These are phyloP conservation scores for Auriscalpium vulgare DNA, from an alignment of 768 basidiomycete species.

Conservation along the genomic window DNA sequence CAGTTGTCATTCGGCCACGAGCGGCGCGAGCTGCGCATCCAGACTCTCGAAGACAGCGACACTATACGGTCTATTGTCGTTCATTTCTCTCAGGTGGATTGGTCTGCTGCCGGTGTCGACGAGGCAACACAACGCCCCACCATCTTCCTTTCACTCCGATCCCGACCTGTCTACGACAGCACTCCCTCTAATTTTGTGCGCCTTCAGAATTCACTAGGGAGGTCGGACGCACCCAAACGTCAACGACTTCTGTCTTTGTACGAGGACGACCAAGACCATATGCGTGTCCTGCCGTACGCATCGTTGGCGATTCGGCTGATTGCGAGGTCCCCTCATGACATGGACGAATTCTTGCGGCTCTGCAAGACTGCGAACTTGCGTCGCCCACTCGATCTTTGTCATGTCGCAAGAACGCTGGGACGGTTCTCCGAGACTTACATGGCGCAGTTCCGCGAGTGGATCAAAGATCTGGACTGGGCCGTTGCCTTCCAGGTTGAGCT, in stretches of 20 bases:
- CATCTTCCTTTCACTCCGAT: constrained; percentile 36
- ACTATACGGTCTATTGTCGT: constrained; percentile 33
- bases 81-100: constrained; percentile 35
- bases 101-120: constrained; percentile 29
- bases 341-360: constrained; percentile 32
- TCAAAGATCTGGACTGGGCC: constrained; percentile 33
- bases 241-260: constrained; percentile 31
- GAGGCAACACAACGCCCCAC: constrained; percentile 6
- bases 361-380: constrained; percentile 30
- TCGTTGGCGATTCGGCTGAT: constrained; percentile 47
- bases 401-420: constrained; percentile 31
- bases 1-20: constrained; percentile 31
- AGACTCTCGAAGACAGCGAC: constrained; percentile 15
- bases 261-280: constrained; percentile 24
- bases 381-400: constrained; percentile 21
- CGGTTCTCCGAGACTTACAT: constrained; percentile 37
- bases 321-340: constrained; percentile 27
- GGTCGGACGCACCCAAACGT: constrained; percentile 16
- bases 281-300: constrained; percentile 39
- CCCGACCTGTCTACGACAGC: constrained; percentile 34
- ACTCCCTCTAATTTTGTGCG: neutral
- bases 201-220: neutral
- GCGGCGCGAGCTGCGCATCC: constrained; percentile 40
- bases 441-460: constrained; percentile 24
- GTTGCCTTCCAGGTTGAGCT: constrained; percentile 58